Percentiles rank a stretch among this genome's conserved stretches.
Evolutionary conservation across 192 early-diverging fungal genomes (phyloP).

Genomic region (Thoreauomyces humboldtii): DNA sequence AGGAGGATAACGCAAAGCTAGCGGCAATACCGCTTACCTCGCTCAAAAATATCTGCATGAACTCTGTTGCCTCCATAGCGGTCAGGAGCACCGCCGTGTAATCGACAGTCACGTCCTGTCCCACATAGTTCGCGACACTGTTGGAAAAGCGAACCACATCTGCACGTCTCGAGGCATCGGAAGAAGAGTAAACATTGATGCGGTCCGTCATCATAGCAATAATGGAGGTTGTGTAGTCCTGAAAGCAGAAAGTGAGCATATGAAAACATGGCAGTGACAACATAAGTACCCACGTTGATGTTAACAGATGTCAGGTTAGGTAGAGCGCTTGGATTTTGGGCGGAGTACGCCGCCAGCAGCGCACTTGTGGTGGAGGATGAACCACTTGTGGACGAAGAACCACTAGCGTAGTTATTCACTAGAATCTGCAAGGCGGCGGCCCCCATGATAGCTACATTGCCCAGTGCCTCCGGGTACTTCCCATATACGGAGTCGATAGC

Average conservation of each 20-base stretch:
- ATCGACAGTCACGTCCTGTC: constrained; percentile 17
- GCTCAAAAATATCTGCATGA: constrained; percentile 29
- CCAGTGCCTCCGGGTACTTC: constrained; percentile 29
- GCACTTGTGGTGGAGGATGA: neutral
- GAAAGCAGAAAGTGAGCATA: neutral
- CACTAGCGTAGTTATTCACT: neutral
- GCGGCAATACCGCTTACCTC: constrained; percentile 25
- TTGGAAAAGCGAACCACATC: constrained; percentile 29
- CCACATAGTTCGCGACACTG: constrained; percentile 14
- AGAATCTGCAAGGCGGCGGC: constrained; percentile 1
- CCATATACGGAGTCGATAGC: constrained; percentile 31
- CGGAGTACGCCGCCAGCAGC: neutral
- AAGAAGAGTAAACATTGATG: constrained; percentile 10
- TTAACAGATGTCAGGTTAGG: neutral
- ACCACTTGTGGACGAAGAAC: too few relatives aligned
- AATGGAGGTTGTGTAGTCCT: constrained; percentile 27
- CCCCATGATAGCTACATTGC: constrained; percentile 35
- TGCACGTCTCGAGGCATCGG: neutral
- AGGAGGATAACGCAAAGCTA: neutral
- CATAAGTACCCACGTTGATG: neutral
- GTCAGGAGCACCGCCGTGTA: constrained; percentile 20
- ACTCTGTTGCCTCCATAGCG: constrained; percentile 22
- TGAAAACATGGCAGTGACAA: neutral
- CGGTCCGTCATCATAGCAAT: constrained; percentile 20
- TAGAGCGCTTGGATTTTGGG: neutral